A percentile compares a stretch with the other conserved stretches of the same genome.
phyloP scores from a whole-genome alignment of 2,329 filamentous ascomycete species.

The Thermothelomyces thermophilus region DNA sequence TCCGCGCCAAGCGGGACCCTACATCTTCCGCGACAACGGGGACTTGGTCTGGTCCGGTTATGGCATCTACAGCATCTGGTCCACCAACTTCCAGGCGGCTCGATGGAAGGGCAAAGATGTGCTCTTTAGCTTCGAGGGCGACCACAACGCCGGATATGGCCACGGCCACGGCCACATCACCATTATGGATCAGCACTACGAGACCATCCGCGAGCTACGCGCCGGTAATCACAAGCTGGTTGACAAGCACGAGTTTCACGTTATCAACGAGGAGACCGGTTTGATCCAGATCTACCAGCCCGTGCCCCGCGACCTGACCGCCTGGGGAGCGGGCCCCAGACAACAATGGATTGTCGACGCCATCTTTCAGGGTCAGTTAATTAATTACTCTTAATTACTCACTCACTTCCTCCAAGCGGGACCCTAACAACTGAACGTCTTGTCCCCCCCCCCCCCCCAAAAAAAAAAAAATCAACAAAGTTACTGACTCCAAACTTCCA shows the following conservation, averaged over 20 bases:
- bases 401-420: no score
- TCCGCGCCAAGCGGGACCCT: constrained; percentile 46
- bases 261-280: constrained; percentile 46
- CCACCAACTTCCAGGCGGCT: constrained; percentile 46
- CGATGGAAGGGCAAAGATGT: constrained; percentile 46
- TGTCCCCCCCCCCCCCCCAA: no score
- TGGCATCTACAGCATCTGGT: constrained; percentile 45
- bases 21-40: constrained; percentile 49
- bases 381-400: no score
- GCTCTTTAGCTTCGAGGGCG: constrained; percentile 48
- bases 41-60: constrained; percentile 53
- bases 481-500: background rate
- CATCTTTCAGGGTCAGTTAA: constrained; percentile 43
- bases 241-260: constrained; percentile 50
- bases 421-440: no score
- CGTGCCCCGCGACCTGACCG: constrained; percentile 37
- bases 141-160: constrained; percentile 44
- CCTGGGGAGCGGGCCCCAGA: constrained; percentile 39
- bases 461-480: no score
- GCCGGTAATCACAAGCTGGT: constrained; percentile 45
- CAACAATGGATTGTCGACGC: constrained; percentile 52
- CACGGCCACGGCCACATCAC: constrained; percentile 49
- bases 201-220: constrained; percentile 46
- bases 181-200: constrained; percentile 48
- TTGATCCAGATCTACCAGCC: constrained; percentile 47